Conservation (phyloP, 192 early-diverging fungal species). For the Gaertneriomyces semiglobifer region DNA sequence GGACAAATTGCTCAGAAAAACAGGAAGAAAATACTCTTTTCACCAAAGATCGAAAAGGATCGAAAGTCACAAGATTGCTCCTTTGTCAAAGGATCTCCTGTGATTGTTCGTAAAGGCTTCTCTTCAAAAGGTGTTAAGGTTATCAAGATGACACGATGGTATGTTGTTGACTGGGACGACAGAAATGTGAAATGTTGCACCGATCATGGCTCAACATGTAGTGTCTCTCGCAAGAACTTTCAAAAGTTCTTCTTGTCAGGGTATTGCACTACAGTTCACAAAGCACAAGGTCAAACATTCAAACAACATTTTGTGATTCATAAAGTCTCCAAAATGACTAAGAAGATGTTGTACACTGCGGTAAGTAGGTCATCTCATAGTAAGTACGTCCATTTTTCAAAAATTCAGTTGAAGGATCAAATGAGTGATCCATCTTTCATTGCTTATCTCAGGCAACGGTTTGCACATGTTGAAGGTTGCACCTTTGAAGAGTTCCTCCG, state of each 20-base stretch:
- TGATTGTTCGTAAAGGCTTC: slow-evolving; percentile 10
- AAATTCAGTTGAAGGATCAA: background rate
- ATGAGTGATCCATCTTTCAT: background rate
- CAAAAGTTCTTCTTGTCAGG: slow-evolving; percentile 16
- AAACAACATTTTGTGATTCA: slow-evolving; percentile 19
- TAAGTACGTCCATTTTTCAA: slow-evolving; percentile 14
- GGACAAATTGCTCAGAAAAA: background rate
- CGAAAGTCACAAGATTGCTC: slow-evolving; percentile 12
- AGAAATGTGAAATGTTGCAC: background rate
- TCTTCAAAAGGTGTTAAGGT: background rate
- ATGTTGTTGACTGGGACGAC: slow-evolving; percentile 1
- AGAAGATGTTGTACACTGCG: slow-evolving; percentile 19
- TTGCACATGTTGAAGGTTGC: slow-evolving; percentile 10
- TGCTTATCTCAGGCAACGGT: background rate
- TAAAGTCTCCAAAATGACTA: slow-evolving; percentile 14
- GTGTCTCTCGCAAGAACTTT: background rate
- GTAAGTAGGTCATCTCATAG: slow-evolving; percentile 7
- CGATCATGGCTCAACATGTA: background rate
- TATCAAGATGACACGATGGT: slow-evolving; percentile 18
- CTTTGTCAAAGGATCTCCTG: slow-evolving; percentile 14
- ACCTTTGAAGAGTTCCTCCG: slow-evolving; percentile 16
- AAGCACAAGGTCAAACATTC: slow-evolving; percentile 24
- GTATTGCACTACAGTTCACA: slow-evolving; percentile 13
- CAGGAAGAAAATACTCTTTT: background rate
- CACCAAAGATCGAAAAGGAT: background rate